A percentile compares a stretch with the other conserved stretches of the same genome.
Conservation (phyloP, 2,329 filamentous ascomycete genomes). For the Phialocephala subalpina region DNA sequence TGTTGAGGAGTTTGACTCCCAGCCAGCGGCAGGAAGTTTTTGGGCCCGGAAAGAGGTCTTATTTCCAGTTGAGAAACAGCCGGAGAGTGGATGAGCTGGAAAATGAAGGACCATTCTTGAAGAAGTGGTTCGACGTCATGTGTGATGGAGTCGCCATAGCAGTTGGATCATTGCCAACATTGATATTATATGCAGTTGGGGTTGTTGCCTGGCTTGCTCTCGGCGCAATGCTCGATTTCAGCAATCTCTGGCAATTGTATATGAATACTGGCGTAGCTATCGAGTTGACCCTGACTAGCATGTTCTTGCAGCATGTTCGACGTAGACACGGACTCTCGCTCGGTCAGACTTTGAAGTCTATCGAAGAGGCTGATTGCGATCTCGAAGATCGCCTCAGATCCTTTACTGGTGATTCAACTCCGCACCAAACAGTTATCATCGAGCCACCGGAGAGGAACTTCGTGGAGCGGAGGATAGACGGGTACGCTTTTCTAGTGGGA, state of each 20-base stretch:
- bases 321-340: conserved; percentile 2
- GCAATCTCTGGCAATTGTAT: conserved; percentile 15
- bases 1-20: neutral
- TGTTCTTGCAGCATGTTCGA: conserved; percentile 13
- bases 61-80: neutral
- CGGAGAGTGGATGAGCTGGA: neutral
- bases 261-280: conserved; percentile 14
- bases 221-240: neutral
- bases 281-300: conserved; percentile 12
- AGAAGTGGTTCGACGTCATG: conserved; percentile 8
- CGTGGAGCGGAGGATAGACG: conserved; percentile 9
- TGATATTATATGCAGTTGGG: neutral
- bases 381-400: neutral
- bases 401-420: conserved; percentile 2
- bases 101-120: neutral
- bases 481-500: conserved; percentile 10
- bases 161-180: conserved; percentile 6
- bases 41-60: neutral
- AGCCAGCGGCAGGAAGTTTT: neutral
- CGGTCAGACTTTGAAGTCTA: neutral
- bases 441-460: neutral
- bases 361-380: neutral
- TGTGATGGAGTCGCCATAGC: conserved; percentile 11
- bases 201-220: conserved; percentile 8
- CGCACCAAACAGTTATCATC: neutral